These are phyloP conservation scores for Zygosaccharomyces gambellarensis DNA, from an alignment of 805 yeast species.

Conservation along the genomic window DNA sequence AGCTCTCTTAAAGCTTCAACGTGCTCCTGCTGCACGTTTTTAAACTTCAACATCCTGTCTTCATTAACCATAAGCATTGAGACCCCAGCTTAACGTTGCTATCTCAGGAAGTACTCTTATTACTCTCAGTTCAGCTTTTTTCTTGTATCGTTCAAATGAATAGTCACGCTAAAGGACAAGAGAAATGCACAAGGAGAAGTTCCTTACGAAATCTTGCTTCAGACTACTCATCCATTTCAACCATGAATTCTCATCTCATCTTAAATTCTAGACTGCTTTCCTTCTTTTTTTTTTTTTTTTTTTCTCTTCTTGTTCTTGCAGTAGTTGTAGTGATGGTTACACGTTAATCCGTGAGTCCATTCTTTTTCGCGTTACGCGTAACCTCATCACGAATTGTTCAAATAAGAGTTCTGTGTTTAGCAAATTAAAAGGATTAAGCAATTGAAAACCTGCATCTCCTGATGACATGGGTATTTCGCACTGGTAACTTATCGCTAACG, in stretches of 20 bases:
- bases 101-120: neutral
- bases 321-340: neutral
- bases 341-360: neutral
- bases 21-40: neutral
- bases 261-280: neutral
- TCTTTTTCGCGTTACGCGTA: slow-evolving; percentile 14
- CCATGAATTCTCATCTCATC: neutral
- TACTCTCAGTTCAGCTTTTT: neutral
- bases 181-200: neutral
- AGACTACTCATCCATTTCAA: neutral
- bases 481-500: neutral
- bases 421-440: neutral
- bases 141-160: too few species aligned
- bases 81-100: neutral
- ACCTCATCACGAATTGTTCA: neutral
- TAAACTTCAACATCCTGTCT: neutral
- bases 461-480: neutral
- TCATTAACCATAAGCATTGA: neutral
- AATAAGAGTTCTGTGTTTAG: slow-evolving; percentile 1
- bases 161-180: neutral
- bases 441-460: neutral
- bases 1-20: slow-evolving; percentile 5
- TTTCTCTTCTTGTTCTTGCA: neutral
- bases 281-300: neutral
- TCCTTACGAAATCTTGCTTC: neutral